These are phyloP conservation scores for Penicillium manginii DNA, from an alignment of 495 filamentous ascomycete genomes.

Conservation along the genomic window DNA sequence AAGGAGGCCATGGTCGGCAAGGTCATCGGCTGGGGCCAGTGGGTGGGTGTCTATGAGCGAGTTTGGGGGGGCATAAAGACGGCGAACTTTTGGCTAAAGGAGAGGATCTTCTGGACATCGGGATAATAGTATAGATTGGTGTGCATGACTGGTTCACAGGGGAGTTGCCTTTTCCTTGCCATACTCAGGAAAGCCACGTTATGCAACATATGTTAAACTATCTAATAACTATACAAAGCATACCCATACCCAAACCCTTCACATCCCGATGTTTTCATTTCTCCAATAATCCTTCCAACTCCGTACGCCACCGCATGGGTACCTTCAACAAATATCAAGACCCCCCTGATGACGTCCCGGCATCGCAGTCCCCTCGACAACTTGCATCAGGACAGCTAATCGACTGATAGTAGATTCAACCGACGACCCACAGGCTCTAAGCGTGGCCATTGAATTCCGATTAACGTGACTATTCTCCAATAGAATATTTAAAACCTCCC, in stretches of 20 bases:
- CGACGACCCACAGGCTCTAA: conserved; percentile 29
- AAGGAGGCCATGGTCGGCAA: conserved; percentile 49
- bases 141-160: too few relatives aligned
- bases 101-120: not conserved
- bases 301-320: too few relatives aligned
- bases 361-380: conserved; percentile 26
- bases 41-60: conserved; percentile 52
- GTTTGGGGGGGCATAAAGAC: conserved; percentile 23
- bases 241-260: too few relatives aligned
- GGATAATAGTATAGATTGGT: too few relatives aligned
- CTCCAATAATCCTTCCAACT: too few relatives aligned
- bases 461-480: conserved; percentile 18
- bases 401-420: conserved; percentile 30
- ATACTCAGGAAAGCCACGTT: too few relatives aligned
- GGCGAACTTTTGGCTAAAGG: not conserved
- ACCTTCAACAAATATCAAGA: too few relatives aligned
- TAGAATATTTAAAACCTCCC: conserved; percentile 19
- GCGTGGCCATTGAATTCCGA: conserved; percentile 14
- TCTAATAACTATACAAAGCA: too few relatives aligned
- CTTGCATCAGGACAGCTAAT: conserved; percentile 31
- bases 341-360: too few relatives aligned
- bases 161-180: too few relatives aligned
- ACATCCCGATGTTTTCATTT: too few relatives aligned
- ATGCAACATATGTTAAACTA: too few relatives aligned
- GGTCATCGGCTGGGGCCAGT: conserved; percentile 54